Percentiles rank a stretch among this genome's conserved stretches.
Evolutionary conservation across 164 flowering plant genomes (phyloP).

Genomic region (Macadamia integrifolia): DNA sequence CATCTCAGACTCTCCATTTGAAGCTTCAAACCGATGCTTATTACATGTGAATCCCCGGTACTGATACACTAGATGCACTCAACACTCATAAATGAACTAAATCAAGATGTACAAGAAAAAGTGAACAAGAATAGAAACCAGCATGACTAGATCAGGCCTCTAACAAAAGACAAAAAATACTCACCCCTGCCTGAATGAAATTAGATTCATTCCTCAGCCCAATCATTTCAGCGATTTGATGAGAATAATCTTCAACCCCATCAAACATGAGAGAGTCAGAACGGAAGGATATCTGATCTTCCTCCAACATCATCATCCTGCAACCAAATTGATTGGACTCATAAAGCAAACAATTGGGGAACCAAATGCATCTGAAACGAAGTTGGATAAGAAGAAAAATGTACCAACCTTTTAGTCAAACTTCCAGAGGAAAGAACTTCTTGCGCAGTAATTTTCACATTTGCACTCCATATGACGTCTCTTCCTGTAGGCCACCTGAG

Average conservation of each 20-base stretch:
- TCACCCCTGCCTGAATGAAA: slow-evolving; percentile 81
- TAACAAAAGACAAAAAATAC: slow-evolving; percentile 18
- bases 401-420: slow-evolving; percentile 78
- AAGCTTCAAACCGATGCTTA: too few species aligned
- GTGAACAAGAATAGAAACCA: not conserved
- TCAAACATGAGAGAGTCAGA: slow-evolving; percentile 73
- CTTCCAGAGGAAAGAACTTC: slow-evolving; percentile 97
- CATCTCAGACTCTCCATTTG: too few species aligned
- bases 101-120: not conserved
- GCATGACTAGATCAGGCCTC: not conserved
- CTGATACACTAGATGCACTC: too few species aligned
- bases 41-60: too few species aligned
- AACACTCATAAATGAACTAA: too few species aligned
- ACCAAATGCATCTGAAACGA: not conserved
- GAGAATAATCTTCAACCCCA: slow-evolving; percentile 92
- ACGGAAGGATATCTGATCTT: slow-evolving; percentile 89
- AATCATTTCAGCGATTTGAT: slow-evolving; percentile 99
- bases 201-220: slow-evolving; percentile 80
- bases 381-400: not conserved
- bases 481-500: slow-evolving; percentile 94
- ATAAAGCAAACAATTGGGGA: slow-evolving; percentile 1
- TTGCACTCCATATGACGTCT: slow-evolving; percentile 88
- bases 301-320: slow-evolving; percentile 98
- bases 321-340: slow-evolving; percentile 8
- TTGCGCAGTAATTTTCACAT: slow-evolving; percentile 89